Conservation (phyloP, 2,329 filamentous ascomycete genomes). For the Zymoseptoria pseudotritici region DNA sequence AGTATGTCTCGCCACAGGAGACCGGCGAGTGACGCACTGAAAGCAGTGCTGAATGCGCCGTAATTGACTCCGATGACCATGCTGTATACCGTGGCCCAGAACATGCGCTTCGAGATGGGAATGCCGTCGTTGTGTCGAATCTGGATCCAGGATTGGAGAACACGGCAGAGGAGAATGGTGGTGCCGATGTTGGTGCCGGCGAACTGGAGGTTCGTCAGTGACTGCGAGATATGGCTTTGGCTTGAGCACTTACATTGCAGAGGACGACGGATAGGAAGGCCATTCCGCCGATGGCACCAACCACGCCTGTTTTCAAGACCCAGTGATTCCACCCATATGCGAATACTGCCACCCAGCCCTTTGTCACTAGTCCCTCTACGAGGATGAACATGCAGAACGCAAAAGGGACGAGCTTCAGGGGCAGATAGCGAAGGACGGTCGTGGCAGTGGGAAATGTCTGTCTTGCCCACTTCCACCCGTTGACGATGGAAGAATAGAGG, state of each 20-base stretch:
- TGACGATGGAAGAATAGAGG: constrained; percentile 43
- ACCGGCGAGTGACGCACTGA: constrained; percentile 64
- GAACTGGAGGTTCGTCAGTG: constrained; percentile 45
- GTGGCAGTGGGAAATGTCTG: constrained; percentile 65
- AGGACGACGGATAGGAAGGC: constrained; percentile 63
- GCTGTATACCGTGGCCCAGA: constrained; percentile 67
- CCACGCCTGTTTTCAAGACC: constrained; percentile 60
- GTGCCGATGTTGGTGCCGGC: constrained; percentile 72
- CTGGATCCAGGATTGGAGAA: constrained; percentile 60
- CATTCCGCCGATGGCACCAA: constrained; percentile 65
- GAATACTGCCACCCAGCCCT: constrained; percentile 67
- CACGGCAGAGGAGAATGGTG: constrained; percentile 62
- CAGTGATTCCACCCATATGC: constrained; percentile 67
- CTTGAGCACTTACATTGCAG: constrained; percentile 55
- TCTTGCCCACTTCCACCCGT: constrained; percentile 52
- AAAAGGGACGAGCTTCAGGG: constrained; percentile 62
- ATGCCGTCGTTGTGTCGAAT: constrained; percentile 46
- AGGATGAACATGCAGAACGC: constrained; percentile 68
- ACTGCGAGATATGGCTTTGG: background rate
- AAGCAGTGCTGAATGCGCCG: constrained; percentile 64
- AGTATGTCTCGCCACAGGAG: constrained; percentile 68
- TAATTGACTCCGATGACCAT: constrained; percentile 71
- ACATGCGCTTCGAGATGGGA: constrained; percentile 56
- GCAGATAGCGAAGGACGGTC: constrained; percentile 58
- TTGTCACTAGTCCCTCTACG: constrained; percentile 64